These are phyloP conservation scores for Perilla frutescens DNA, from an alignment of 257 asterid genomes.

Conservation along the genomic window DNA sequence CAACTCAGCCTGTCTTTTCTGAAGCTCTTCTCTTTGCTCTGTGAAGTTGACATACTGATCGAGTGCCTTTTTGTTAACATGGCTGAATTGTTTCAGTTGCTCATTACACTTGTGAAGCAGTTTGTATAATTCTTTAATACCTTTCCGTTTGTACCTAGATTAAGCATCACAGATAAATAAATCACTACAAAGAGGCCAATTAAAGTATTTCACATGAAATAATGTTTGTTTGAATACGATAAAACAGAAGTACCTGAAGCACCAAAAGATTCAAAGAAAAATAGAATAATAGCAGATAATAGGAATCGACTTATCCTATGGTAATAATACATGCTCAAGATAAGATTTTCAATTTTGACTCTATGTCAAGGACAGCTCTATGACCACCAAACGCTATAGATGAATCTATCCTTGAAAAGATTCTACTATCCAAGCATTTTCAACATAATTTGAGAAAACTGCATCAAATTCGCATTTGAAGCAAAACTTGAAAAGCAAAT, in stretches of 20 bases:
- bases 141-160: constrained; percentile 74
- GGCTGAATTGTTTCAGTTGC: constrained; percentile 93
- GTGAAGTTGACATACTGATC: constrained; percentile 98
- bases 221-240: background rate
- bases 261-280: constrained; percentile 15
- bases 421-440: background rate
- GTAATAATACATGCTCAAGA: background rate
- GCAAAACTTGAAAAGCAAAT: constrained; percentile 23
- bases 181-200: constrained; percentile 20
- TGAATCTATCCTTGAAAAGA: background rate
- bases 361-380: constrained; percentile 4
- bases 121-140: constrained; percentile 79
- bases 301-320: constrained; percentile 13
- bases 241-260: constrained; percentile 4
- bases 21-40: constrained; percentile 95
- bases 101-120: constrained; percentile 94
- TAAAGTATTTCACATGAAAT: background rate
- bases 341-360: background rate
- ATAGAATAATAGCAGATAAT: constrained; percentile 8
- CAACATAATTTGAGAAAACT: background rate
- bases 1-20: constrained; percentile 92
- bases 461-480: constrained; percentile 23
- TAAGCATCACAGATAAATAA: constrained; percentile 27
- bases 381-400: background rate
- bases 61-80: constrained; percentile 96